Base-by-base conservation (phyloP, 2,329 filamentous ascomycete species). In the Ophiostoma novo-ulmi region DNA sequence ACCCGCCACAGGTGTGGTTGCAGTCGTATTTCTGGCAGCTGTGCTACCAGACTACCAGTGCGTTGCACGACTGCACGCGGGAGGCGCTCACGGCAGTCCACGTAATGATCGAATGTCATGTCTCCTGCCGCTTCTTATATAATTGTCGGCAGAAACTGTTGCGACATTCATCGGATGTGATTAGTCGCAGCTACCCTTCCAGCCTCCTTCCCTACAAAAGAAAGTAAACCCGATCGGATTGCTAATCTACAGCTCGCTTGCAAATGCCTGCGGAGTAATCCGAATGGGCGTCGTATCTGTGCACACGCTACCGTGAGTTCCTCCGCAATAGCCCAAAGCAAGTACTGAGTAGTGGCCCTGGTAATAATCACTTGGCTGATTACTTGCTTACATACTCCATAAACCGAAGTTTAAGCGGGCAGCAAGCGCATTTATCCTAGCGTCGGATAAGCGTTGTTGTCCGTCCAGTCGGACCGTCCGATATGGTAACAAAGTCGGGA, bases 21-120 rank as follows among this genome's bases (percentile, higher is more conserved):
- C 58, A 63, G 58, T 63, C 22, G 58, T 20, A 63, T 63, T 63
- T 63, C 52, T 63, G 58, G 58, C 36, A 63, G 52, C 22, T 58
- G 22, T 58, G 52, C 52, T 13, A 11, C 26, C 8, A 58, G 52
- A 7, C 52, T 58, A 22, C n/a, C 8, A 22, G n/a, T 26, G 52
- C 8, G 52, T 26, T 22, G n/a, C 52, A 58, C 7, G n/a, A 17
- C 52, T 14, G 26, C 10, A 35, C n/a, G 14, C 26, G 58, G 58
- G 52, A 58, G 52, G 58, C 22, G 26, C 58, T 63, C 58, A 63
- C 26, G 58, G 58, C 26, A 63, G 58, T 63, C 26, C 58, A 63
- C 26, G 58, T 26, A 31, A 63, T 35, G 58, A 35, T 58, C 52
- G 52, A 58, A 58, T 58, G 52, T 26, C n/a, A 26, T 58, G n/a